Evolutionary conservation across 306 rosid genomes (phyloP).

Genomic region (Citrullus amarus): DNA sequence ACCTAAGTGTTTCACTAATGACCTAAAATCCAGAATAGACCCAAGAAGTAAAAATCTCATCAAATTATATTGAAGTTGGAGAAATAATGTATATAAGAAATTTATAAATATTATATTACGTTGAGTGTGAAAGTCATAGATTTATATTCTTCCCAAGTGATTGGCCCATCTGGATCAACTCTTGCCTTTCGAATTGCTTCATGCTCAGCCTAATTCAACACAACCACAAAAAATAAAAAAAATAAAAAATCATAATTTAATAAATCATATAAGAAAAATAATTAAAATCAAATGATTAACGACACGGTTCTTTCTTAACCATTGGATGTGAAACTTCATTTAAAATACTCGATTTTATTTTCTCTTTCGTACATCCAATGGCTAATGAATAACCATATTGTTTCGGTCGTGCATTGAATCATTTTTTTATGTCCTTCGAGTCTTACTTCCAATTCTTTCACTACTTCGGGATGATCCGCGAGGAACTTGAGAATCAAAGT

Average conservation of each 20-base stretch:
- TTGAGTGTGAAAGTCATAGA: constrained; percentile 18
- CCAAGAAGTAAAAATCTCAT: neutral
- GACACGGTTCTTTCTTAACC: neutral
- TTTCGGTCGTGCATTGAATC: neutral
- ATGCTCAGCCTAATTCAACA: constrained; percentile 12
- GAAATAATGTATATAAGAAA: neutral
- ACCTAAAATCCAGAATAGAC: neutral
- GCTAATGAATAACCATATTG: neutral
- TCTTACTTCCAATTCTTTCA: constrained; percentile 4
- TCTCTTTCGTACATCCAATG: neutral
- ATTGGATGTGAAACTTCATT: neutral
- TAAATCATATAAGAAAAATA: too few relatives aligned
- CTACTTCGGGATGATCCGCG: neutral
- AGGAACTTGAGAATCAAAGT: constrained; percentile 2
- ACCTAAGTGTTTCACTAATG: constrained; percentile 15
- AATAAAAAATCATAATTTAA: too few relatives aligned
- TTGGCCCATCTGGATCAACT: constrained; percentile 2
- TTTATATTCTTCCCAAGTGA: constrained; percentile 24
- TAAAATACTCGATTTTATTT: too few relatives aligned
- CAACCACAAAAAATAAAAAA: neutral
- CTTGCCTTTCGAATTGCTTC: constrained; percentile 4
- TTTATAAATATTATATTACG: neutral
- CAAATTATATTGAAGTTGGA: neutral
- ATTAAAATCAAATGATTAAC: neutral
- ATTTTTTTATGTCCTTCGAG: neutral